These are phyloP conservation scores for Termitomyces sp. DNA, from an alignment of 768 basidiomycete genomes.

Conservation along the genomic window DNA sequence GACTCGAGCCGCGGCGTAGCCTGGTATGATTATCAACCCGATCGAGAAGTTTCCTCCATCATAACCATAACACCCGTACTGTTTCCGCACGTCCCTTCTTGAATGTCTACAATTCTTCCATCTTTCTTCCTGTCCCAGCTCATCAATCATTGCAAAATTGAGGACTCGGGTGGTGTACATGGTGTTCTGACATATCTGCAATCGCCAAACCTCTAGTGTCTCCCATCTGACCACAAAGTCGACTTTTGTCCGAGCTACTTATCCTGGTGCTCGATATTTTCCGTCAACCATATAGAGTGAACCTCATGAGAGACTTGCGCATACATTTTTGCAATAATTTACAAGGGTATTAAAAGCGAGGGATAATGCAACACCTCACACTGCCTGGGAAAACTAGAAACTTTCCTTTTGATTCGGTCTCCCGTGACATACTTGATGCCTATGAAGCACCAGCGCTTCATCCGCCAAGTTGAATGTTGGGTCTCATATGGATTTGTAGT, in stretches of 20 bases:
- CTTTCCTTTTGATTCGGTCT: no score
- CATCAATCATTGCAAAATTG: neutral
- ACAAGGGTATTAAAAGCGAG: no score
- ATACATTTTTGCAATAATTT: neutral
- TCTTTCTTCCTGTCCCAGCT: neutral
- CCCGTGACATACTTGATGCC: no score
- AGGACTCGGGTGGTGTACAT: neutral
- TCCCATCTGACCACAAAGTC: neutral
- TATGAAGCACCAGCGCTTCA: no score
- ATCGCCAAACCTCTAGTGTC: neutral
- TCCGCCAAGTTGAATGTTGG: no score
- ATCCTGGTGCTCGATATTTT: no score
- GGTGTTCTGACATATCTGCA: neutral
- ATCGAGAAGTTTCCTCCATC: conserved; percentile 9
- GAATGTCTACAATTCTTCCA: neutral
- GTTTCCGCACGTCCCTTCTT: neutral
- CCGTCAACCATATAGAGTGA: no score
- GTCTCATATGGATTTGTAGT: no score
- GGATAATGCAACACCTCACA: no score
- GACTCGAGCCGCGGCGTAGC: neutral
- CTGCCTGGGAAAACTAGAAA: no score
- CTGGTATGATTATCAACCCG: conserved; percentile 12
- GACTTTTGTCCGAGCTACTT: neutral
- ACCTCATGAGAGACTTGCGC: neutral
- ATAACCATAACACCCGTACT: neutral